These are phyloP conservation scores for Albatrellus ellisii DNA, from an alignment of 768 basidiomycete genomes.

Conservation along the genomic window DNA sequence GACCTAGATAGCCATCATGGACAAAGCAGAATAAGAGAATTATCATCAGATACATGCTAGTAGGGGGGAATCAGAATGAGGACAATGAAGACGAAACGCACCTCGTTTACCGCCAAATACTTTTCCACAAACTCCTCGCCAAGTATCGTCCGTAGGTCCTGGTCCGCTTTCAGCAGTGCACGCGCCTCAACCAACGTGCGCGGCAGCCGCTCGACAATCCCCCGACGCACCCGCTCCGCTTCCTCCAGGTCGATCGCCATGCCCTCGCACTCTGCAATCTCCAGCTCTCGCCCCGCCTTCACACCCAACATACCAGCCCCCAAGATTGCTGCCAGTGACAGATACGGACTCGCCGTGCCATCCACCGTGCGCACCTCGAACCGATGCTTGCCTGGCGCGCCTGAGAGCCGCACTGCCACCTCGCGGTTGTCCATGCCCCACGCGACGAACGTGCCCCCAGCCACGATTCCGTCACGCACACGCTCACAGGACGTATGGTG, in stretches of 20 bases:
- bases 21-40: too few species aligned
- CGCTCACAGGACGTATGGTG: conserved; percentile 48
- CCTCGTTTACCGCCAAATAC: not conserved
- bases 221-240: not conserved
- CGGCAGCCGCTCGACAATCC: not conserved
- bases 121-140: not conserved
- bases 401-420: conserved; percentile 40
- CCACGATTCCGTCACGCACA: conserved; percentile 52
- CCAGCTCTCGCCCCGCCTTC: not conserved
- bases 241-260: not conserved
- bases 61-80: too few species aligned
- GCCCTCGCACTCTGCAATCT: not conserved
- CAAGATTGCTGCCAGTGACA: conserved; percentile 45
- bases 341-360: conserved; percentile 50
- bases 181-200: not conserved
- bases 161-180: not conserved
- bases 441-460: conserved; percentile 54
- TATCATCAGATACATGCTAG: too few species aligned
- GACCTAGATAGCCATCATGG: too few species aligned
- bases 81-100: too few species aligned
- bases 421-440: conserved; percentile 68
- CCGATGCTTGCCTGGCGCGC: conserved; percentile 35
- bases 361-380: conserved; percentile 54
- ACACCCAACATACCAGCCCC: conserved; percentile 32
- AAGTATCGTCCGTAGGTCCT: not conserved